Conservation (phyloP, 768 basidiomycete species). For the Dictyophora rubrovolvata region DNA sequence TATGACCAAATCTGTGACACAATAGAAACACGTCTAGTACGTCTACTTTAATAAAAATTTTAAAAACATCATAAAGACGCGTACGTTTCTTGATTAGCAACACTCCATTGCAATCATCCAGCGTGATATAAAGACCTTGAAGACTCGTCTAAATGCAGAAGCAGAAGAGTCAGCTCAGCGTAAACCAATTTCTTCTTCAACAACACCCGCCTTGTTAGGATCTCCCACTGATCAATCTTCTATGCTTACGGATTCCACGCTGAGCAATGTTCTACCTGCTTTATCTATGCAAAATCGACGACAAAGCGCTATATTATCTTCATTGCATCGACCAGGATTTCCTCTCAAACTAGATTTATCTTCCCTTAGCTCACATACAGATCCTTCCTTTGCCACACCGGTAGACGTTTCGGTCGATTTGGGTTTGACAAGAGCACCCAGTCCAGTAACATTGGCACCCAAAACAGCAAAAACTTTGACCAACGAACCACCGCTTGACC, state of each 20-base stretch:
- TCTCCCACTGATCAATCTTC: slow-evolving; percentile 8
- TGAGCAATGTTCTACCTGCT: slow-evolving; percentile 21
- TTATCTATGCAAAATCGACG: slow-evolving; percentile 35
- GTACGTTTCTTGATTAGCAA: slow-evolving; percentile 32
- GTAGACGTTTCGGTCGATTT: slow-evolving; percentile 15
- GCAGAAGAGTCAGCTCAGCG: slow-evolving; percentile 22
- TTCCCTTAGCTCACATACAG: slow-evolving; percentile 30
- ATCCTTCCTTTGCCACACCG: not conserved
- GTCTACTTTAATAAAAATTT: slow-evolving; percentile 15
- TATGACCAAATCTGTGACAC: slow-evolving; percentile 75
- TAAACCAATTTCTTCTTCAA: slow-evolving; percentile 18
- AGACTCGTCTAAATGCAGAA: slow-evolving; percentile 39
- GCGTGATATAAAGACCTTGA: slow-evolving; percentile 56
- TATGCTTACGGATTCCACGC: slow-evolving; percentile 11
- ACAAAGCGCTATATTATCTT: slow-evolving; percentile 69
- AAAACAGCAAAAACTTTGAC: slow-evolving; percentile 56
- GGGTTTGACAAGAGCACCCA: slow-evolving; percentile 46
- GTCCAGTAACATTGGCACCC: slow-evolving; percentile 75
- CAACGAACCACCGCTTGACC: slow-evolving; percentile 16
- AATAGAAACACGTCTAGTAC: slow-evolving; percentile 61
- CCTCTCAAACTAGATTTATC: slow-evolving; percentile 77
- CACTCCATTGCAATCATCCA: slow-evolving; percentile 63
- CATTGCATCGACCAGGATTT: slow-evolving; percentile 59
- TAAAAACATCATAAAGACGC: not conserved
- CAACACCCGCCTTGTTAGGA: slow-evolving; percentile 11